Evolutionary conservation across 2,329 filamentous ascomycete genomes (phyloP), one percentile per base, ranked within the genome.

Genomic region (Thelonectria rubi): DNA sequence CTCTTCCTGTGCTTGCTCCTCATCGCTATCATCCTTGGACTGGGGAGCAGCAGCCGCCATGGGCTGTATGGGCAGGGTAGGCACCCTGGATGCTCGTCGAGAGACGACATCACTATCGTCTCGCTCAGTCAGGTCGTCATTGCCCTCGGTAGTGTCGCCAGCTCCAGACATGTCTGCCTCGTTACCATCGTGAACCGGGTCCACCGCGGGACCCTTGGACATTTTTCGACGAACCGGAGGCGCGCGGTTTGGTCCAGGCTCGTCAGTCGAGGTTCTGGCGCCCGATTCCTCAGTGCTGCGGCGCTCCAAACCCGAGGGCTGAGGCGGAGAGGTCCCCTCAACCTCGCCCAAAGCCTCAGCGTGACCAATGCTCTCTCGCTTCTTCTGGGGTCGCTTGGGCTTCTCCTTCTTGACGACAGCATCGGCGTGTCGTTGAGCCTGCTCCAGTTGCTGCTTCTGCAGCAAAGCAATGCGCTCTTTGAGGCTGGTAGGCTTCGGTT

Each of bases 401-500:
- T 97, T 97, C 71, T 96, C 93, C 76, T 96, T 94, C 80, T 91
- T 96, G 58, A 89, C 83, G 18, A 84, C 84, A 15, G 90, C 87
- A 39, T 95, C 92, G 8, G 91, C 91, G 77, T 94, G 91, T 54
- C 94, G 85, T 65, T 90, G 85, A 5, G 94, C 92, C 74, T 95
- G 92, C 74, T 98, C 95, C 74, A 92, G 82, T 77, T 99, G 95
- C 76, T 98, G 93, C 74, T 92, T 94, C 76, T 99, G 95, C 15
- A 99, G 82, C 54, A 97, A 81, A 26, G 95, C 95, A 79, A 99
- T 97, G 64, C 95, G 87, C 76, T 99, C 95, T 78, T 98, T 99
- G 64, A 99, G 77, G 69, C 92, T 97, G 58, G 93, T 91, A 21
- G 94, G 93, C 78, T 98, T 97, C 1, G 94, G 94, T 70, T 92